Evolutionary conservation across 169 alveolate species (phyloP), one percentile per base, ranked within the genome.

Genomic region (Plasmodium coatneyi): DNA sequence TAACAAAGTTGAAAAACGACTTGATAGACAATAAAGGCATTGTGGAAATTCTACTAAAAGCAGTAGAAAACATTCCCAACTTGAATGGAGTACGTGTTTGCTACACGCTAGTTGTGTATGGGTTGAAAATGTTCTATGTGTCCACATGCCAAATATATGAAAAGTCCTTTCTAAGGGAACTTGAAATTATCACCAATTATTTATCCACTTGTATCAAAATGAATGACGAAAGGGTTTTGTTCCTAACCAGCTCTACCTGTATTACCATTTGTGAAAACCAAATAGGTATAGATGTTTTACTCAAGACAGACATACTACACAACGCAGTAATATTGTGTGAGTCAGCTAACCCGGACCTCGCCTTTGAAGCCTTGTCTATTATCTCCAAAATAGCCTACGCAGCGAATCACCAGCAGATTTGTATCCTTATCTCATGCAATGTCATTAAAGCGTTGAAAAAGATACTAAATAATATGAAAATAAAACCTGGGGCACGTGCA

Each of bases 331-430:
- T 81, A 34, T 82, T 91, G 41, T 91, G 95, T 81, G 95, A 91
- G 12, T 91, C 95, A 10, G 79, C 92, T 25, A 93, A 95, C 81
- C 95, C 94, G 41, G 94, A 95, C 36, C 83, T 96, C 74, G 96
- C 96, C 78, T 97, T 97, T 92, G 97, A 95, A 82, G 98, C 98
- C 1, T 93, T 97, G 36, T 96, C 98, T 10, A 97, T 96, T 49
- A 95, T 96, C 14, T 96, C 98, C 52, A 97, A 97, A 83, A 96
- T 97, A 82, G 98, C 98, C 6, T 97, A 95, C 95, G 96, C 96
- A 25, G 97, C 97, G 10, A 93, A 93, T 90, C 96, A 95, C 28
- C 92, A 92, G 32, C 98, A 97, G 81, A 96, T 96, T 30, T 92
- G 94, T 94, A 90, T 83, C 19, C 95, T 96, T 66, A 92, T 96